Conservation (phyloP, 352 stramenopile genomes). For the Globisporangium barbulae region DNA sequence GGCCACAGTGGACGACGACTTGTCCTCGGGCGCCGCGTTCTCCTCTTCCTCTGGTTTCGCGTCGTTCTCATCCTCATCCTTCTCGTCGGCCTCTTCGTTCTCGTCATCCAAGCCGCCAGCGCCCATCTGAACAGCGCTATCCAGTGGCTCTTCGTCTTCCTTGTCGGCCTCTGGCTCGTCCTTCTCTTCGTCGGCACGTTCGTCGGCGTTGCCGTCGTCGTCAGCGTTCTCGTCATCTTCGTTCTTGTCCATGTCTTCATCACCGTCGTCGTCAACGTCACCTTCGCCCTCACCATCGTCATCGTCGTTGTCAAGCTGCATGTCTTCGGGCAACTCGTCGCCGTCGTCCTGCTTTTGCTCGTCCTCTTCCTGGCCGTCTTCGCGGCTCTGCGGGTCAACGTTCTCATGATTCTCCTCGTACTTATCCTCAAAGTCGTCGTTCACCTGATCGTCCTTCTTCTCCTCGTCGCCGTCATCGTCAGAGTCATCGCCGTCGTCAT, state of each 20-base stretch:
- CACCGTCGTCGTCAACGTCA: constrained; percentile 44
- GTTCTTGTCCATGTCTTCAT: constrained; percentile 53
- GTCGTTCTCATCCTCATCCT: constrained; percentile 62
- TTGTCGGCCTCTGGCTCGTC: constrained; percentile 60
- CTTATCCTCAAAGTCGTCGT: constrained; percentile 90
- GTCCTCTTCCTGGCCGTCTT: constrained; percentile 46
- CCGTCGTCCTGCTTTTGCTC: constrained; percentile 55
- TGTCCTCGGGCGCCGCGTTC: constrained; percentile 28
- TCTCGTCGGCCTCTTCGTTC: constrained; percentile 56
- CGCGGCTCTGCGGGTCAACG: constrained; percentile 50
- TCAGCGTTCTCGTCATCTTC: constrained; percentile 38
- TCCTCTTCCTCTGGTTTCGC: constrained; percentile 51
- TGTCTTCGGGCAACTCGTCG: constrained; percentile 80
- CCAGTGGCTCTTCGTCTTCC: constrained; percentile 65
- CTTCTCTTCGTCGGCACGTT: constrained; percentile 42
- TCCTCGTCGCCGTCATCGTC: constrained; percentile 44
- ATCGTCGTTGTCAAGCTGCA: constrained; percentile 75
- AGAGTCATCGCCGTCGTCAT: constrained; percentile 44
- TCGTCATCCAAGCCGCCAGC: constrained; percentile 77
- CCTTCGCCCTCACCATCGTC: constrained; percentile 29
- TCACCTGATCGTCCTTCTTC: constrained; percentile 82
- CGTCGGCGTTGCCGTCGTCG: constrained; percentile 34
- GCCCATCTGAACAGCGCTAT: constrained; percentile 65
- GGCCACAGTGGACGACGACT: constrained; percentile 53
- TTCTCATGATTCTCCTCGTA: constrained; percentile 74